Evolutionary conservation across 2,329 filamentous ascomycete species (phyloP).

Genomic region (Penicillium sp.): DNA sequence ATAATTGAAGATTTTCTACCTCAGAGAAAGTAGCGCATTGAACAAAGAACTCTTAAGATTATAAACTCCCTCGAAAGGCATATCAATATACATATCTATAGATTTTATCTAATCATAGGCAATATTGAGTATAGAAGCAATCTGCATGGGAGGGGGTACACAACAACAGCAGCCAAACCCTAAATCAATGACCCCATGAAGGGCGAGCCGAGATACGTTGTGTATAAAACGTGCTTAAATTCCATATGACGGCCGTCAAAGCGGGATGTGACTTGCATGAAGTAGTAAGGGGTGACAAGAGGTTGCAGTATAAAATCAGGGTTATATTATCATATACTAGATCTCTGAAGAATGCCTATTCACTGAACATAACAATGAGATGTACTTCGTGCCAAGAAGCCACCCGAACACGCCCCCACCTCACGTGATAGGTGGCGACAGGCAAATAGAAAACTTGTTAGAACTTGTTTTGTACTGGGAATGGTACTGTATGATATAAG

Average conservation of each 20-base stretch:
- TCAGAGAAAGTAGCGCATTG: too few species aligned
- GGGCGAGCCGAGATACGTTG: neutral
- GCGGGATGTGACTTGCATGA: neutral
- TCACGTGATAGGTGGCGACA: constrained; percentile 20
- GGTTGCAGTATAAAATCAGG: neutral
- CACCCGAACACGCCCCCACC: constrained; percentile 11
- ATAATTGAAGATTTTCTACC: too few species aligned
- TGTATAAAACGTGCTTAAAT: neutral
- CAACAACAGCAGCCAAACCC: neutral
- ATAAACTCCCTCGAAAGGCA: too few species aligned
- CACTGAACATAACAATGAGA: constrained; percentile 1
- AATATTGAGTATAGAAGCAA: too few species aligned
- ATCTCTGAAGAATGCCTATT: neutral
- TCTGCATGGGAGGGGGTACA: neutral
- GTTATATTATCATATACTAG: too few species aligned
- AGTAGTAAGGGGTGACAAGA: neutral
- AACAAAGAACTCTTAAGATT: too few species aligned
- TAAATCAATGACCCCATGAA: neutral
- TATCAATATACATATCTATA: too few species aligned
- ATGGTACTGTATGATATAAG: constrained; percentile 2
- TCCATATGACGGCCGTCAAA: neutral
- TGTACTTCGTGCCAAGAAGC: constrained; percentile 5
- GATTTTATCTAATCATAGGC: too few species aligned
- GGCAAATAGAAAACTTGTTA: neutral
- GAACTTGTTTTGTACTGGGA: neutral